Conservation (phyloP, 331 rosid genomes). For the Ulmus americana region DNA sequence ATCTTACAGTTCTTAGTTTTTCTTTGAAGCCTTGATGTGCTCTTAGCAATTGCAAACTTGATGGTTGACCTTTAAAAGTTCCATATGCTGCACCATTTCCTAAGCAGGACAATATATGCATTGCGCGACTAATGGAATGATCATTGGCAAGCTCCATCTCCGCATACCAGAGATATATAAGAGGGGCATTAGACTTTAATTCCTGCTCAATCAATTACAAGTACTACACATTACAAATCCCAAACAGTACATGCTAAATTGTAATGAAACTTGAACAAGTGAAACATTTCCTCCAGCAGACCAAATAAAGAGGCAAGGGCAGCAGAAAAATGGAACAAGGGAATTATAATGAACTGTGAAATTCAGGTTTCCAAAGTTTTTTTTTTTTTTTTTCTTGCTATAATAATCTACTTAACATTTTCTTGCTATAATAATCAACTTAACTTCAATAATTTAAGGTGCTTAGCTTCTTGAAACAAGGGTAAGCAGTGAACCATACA, state of each 20-base stretch:
- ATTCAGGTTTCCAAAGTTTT: neutral
- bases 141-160: constrained; percentile 65
- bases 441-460: neutral
- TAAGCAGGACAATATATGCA: constrained; percentile 71
- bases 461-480: neutral
- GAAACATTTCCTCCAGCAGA: neutral
- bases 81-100: constrained; percentile 62
- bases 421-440: neutral
- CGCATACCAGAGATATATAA: constrained; percentile 89
- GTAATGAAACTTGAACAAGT: neutral
- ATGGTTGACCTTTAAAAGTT: constrained; percentile 61
- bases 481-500: too few relatives aligned
- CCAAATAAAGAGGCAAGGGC: neutral
- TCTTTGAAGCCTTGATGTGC: constrained; percentile 93
- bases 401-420: neutral
- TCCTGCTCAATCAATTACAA: constrained; percentile 44
- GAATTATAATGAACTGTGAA: neutral
- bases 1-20: constrained; percentile 52
- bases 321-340: neutral
- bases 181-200: constrained; percentile 53
- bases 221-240: neutral
- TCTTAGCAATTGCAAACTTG: constrained; percentile 71
- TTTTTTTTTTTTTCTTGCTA: neutral
- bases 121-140: constrained; percentile 27
- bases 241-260: neutral